These are phyloP conservation scores for Cryptococcus amylolentus DNA, from an alignment of 1,284 basidiomycete genomes.

Conservation along the genomic window DNA sequence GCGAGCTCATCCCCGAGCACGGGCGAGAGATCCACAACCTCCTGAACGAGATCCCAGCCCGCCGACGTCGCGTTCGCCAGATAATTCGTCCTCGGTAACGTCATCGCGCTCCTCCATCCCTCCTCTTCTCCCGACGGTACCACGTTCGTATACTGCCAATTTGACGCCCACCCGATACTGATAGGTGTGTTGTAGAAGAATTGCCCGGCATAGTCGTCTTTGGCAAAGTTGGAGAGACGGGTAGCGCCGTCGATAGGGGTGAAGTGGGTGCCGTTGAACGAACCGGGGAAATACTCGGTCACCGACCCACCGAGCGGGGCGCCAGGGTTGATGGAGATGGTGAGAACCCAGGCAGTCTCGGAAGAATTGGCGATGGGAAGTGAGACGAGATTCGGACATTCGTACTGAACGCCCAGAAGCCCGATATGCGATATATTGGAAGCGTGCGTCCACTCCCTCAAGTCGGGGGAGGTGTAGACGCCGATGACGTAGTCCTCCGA, in stretches of 20 bases:
- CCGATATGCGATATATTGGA: constrained; percentile 42
- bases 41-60: constrained; percentile 41
- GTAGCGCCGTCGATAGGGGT: constrained; percentile 40
- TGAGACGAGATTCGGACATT: constrained; percentile 46
- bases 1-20: constrained; percentile 14
- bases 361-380: constrained; percentile 38
- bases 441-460: constrained; percentile 48
- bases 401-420: constrained; percentile 46
- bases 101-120: constrained; percentile 48
- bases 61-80: constrained; percentile 33
- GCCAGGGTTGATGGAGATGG: constrained; percentile 41
- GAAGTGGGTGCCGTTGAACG: constrained; percentile 49
- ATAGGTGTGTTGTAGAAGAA: constrained; percentile 40
- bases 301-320: constrained; percentile 45
- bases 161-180: constrained; percentile 49
- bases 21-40: constrained; percentile 34
- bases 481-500: constrained; percentile 45
- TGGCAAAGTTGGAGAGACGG: constrained; percentile 46
- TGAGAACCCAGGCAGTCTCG: constrained; percentile 21
- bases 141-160: constrained; percentile 50
- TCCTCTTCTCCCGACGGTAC: constrained; percentile 41
- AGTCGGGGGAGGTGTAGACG: constrained; percentile 47
- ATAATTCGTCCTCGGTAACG: constrained; percentile 35
- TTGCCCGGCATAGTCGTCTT: constrained; percentile 51
- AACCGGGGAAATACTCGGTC: constrained; percentile 48